Percentiles rank a stretch among this genome's conserved stretches.
These are phyloP conservation scores for Zoysia japonica DNA, from an alignment of 176 grass and related monocot species.

Conservation along the genomic window DNA sequence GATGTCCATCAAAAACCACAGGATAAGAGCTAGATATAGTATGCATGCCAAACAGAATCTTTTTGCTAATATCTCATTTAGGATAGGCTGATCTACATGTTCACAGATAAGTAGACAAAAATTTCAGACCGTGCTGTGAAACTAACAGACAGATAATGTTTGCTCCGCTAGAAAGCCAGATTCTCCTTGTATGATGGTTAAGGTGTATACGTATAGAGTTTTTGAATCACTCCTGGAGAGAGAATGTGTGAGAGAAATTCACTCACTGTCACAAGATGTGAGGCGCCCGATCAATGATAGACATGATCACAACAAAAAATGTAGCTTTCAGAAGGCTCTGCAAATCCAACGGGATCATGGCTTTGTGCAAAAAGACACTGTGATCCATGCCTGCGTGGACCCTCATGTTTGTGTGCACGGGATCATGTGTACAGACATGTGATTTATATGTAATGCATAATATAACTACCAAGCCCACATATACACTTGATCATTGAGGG, in stretches of 20 bases:
- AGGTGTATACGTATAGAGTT: slow-evolving; percentile 55
- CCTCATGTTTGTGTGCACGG: slow-evolving; percentile 26
- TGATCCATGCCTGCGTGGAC: slow-evolving; percentile 60
- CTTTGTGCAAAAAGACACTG: slow-evolving; percentile 60
- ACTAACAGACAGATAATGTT: slow-evolving; percentile 38
- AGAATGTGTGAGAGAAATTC: slow-evolving; percentile 39
- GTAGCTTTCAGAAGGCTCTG: slow-evolving; percentile 76
- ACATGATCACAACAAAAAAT: slow-evolving; percentile 57
- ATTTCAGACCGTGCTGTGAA: slow-evolving; percentile 23
- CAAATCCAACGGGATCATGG: slow-evolving; percentile 75
- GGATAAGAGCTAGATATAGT: slow-evolving; percentile 5
- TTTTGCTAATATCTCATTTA: slow-evolving; percentile 33
- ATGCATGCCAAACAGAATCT: slow-evolving; percentile 32
- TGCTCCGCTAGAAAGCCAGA: slow-evolving; percentile 17
- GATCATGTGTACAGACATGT: slow-evolving; percentile 24
- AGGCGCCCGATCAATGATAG: slow-evolving; percentile 64
- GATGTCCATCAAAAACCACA: slow-evolving; percentile 17
- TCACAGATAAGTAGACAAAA: slow-evolving; percentile 38
- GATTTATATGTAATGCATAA: slow-evolving; percentile 17
- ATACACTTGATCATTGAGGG: background rate
- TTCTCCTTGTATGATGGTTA: slow-evolving; percentile 62
- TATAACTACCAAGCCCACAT: slow-evolving; percentile 4
- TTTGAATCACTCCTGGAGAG: slow-evolving; percentile 60
- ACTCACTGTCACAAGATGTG: slow-evolving; percentile 55
- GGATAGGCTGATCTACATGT: slow-evolving; percentile 20